Base-by-base conservation (phyloP, 441 rosid species). In the Omphalea diandra region DNA sequence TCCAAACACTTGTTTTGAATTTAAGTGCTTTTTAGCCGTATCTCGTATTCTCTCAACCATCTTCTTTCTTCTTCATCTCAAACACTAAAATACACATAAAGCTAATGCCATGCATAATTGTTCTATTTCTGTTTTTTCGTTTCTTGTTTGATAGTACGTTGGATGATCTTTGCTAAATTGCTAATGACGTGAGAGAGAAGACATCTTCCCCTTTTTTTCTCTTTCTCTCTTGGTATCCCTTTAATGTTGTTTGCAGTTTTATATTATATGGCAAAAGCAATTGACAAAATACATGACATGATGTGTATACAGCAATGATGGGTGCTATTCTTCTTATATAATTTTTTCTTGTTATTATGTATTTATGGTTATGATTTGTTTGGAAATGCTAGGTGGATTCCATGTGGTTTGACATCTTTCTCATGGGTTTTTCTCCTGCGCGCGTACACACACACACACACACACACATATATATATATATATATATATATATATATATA, bases 21-120 rank as follows among this genome's bases (percentile, higher is more conserved):
- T 0, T n/a, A n/a, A n/a, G n/a, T n/a, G 15, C 71, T 44, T 59
- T 67, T 43, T 22, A 67, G 77, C 79, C 70, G 77, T 79, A 75
- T 72, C 65, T n/a, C 17, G 43, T 53, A 35, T 50, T 55, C 26
- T 11, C 14, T 26, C n/a, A n/a, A 10, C 40, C 5, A 10, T n/a
- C n/a, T n/a, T n/a, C n/a, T n/a, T n/a, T n/a, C n/a, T n/a, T n/a
- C n/a, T n/a, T n/a, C n/a, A n/a, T n/a, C n/a, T n/a, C n/a, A n/a
- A n/a, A n/a, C n/a, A n/a, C n/a, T n/a, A n/a, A n/a, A n/a, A n/a
- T 10, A 14, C 66, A n/a, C 17, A 26, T 36, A 60, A 62, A 14
- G 50, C n/a, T 15, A 62, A 5, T 24, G 8, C 15, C 24, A 0
- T n/a, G n/a, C n/a, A n/a, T n/a, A n/a, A n/a, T n/a, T n/a, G n/a